Evolutionary conservation across 2,329 filamentous ascomycete genomes (phyloP).

Genomic region (Penicillium sp.): DNA sequence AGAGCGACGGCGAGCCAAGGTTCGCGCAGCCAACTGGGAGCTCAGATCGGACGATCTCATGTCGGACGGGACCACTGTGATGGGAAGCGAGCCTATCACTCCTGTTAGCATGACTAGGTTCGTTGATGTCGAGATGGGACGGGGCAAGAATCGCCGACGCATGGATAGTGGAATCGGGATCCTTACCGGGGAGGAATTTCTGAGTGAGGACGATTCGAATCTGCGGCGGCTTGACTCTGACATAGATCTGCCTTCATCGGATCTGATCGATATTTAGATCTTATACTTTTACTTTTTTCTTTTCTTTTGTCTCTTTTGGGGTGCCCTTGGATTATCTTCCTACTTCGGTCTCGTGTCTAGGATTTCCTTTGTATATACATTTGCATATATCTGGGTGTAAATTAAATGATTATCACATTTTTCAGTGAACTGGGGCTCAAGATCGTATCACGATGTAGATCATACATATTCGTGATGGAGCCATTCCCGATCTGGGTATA

Average conservation of each 20-base stretch:
- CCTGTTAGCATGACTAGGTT: conserved; percentile 42
- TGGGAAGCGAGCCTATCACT: conserved; percentile 42
- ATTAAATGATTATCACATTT: conserved; percentile 10
- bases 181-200: conserved; percentile 29
- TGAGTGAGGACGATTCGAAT: conserved; percentile 30
- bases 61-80: conserved; percentile 24
- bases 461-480: no score
- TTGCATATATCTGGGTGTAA: background rate
- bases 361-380: background rate
- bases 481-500: no score
- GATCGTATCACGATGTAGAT: no score
- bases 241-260: conserved; percentile 22
- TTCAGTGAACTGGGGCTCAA: no score
- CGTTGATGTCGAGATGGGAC: conserved; percentile 40
- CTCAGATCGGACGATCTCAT: conserved; percentile 37
- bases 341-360: background rate
- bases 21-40: conserved; percentile 40
- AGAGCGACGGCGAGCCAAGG: conserved; percentile 39
- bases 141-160: conserved; percentile 36
- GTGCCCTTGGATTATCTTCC: background rate
- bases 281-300: background rate
- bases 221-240: conserved; percentile 11
- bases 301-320: conserved; percentile 8
- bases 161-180: conserved; percentile 42
- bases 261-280: conserved; percentile 22